Percentiles rank a stretch among this genome's conserved stretches.
Conservation (phyloP, 208 protist species). For the Acanthamoeba lenticulata region DNA sequence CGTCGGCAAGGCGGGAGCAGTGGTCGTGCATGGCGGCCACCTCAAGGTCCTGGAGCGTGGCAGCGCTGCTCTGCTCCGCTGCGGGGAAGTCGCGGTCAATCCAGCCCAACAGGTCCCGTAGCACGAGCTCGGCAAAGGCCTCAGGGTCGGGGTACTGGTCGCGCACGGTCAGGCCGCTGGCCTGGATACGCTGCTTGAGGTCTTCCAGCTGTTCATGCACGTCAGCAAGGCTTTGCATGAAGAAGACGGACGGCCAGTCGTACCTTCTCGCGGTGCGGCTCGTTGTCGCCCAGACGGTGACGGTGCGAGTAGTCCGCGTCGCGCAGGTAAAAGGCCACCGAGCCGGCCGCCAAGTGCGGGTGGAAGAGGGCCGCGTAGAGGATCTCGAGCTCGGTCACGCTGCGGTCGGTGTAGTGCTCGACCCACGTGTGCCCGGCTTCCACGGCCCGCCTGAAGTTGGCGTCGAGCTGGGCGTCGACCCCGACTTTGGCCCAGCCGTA, state of each 20-base stretch:
- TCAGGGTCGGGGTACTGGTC: neutral
- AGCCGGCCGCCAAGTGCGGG: neutral
- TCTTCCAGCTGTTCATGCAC: neutral
- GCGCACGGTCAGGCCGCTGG: neutral
- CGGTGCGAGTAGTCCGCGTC: slow-evolving; percentile 19
- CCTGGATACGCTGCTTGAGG: slow-evolving; percentile 25
- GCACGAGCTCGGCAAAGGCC: slow-evolving; percentile 22
- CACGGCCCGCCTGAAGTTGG: neutral
- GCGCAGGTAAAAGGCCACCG: slow-evolving; percentile 20
- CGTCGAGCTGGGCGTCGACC: neutral
- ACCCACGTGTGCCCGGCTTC: slow-evolving; percentile 24
- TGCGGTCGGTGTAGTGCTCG: slow-evolving; percentile 31
- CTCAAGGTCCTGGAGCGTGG: neutral
- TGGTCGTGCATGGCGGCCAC: neutral
- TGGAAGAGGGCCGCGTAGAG: slow-evolving; percentile 60
- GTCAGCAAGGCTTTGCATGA: neutral
- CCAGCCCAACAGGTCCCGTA: slow-evolving; percentile 3
- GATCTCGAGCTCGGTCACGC: slow-evolving; percentile 63
- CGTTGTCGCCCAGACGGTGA: slow-evolving; percentile 7
- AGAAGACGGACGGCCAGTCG: neutral
- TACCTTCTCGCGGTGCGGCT: neutral
- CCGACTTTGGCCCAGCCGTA: slow-evolving; percentile 64
- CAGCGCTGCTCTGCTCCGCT: neutral
- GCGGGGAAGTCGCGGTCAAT: slow-evolving; percentile 32
- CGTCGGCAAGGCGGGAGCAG: neutral